A percentile compares a stretch with the other conserved stretches of the same genome.
phyloP scores from a whole-genome alignment of 208 protist genomes.

The Acanthamoeba lenticulata region DNA sequence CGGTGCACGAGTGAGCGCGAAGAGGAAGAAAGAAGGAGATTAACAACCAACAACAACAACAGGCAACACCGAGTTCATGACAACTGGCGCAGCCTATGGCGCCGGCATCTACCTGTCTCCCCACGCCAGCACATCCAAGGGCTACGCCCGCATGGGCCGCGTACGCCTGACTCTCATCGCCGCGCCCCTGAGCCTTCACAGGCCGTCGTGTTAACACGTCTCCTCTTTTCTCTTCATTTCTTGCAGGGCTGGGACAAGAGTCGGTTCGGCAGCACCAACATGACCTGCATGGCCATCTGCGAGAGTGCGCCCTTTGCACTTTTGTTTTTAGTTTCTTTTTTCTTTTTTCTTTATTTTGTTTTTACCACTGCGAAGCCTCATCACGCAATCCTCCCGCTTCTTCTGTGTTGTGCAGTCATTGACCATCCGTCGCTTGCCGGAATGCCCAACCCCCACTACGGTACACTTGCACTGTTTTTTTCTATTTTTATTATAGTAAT shows the following conservation, averaged over 20 bases:
- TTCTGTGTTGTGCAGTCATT: not conserved
- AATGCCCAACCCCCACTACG: conserved; percentile 57
- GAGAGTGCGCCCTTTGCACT: not conserved
- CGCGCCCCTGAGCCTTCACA: too few species aligned
- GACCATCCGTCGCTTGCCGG: conserved; percentile 13
- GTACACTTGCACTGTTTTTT: not conserved
- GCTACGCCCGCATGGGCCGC: conserved; percentile 1
- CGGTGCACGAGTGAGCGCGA: too few species aligned
- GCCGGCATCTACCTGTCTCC: conserved; percentile 79
- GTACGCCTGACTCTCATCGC: not conserved
- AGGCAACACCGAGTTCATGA: conserved; percentile 68
- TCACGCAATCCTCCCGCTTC: not conserved
- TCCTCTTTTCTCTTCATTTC: not conserved
- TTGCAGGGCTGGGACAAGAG: conserved; percentile 56
- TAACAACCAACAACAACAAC: too few species aligned
- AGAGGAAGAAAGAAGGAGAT: too few species aligned
- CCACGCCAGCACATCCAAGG: conserved; percentile 63
- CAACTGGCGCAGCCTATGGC: conserved; percentile 83
- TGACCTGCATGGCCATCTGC: conserved; percentile 62
- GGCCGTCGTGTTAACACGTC: not conserved
- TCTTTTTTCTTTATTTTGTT: not conserved
- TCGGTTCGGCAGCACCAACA: conserved; percentile 9
- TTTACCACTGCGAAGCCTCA: not conserved
- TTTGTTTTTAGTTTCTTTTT: not conserved
- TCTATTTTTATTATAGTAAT: not conserved